These are phyloP conservation scores for Kuraishia floccosa DNA, from an alignment of 805 yeast species.

Conservation along the genomic window DNA sequence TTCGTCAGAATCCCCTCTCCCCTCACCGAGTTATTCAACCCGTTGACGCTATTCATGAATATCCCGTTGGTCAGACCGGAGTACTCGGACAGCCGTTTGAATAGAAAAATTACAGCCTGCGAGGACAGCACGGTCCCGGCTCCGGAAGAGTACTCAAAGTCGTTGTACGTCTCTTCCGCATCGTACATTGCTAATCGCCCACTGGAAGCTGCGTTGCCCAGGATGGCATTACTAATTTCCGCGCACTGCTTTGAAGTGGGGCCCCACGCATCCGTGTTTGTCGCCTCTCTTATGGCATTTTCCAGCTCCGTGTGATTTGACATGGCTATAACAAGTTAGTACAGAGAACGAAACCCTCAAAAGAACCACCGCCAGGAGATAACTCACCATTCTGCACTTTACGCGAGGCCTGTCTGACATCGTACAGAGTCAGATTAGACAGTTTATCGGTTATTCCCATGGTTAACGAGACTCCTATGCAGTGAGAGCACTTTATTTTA, in stretches of 20 bases:
- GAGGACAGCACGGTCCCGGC: background rate
- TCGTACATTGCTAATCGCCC: too few relatives aligned
- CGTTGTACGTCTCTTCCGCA: background rate
- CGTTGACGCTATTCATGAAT: background rate
- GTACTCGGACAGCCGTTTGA: background rate
- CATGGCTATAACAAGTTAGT: constrained; percentile 9
- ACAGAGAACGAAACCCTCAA: too few relatives aligned
- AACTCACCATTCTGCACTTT: constrained; percentile 20
- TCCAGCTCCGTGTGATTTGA: constrained; percentile 18
- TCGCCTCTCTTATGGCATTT: constrained; percentile 26
- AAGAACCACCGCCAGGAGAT: too few relatives aligned
- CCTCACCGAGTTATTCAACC: background rate
- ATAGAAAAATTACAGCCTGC: background rate
- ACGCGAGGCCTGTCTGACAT: constrained; percentile 17
- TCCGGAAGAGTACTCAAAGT: background rate
- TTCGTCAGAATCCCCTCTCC: constrained; percentile 2
- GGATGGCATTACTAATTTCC: constrained; percentile 7
- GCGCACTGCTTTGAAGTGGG: constrained; percentile 32
- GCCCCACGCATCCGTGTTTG: constrained; percentile 43
- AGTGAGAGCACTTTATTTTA: too few relatives aligned
- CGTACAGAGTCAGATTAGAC: constrained; percentile 11
- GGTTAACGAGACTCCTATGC: too few relatives aligned
- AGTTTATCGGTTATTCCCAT: background rate
- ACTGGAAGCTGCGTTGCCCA: too few relatives aligned
- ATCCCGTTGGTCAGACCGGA: background rate